Conservation (phyloP, 192 early-diverging fungal species). For the Chytriomyces confervae region DNA sequence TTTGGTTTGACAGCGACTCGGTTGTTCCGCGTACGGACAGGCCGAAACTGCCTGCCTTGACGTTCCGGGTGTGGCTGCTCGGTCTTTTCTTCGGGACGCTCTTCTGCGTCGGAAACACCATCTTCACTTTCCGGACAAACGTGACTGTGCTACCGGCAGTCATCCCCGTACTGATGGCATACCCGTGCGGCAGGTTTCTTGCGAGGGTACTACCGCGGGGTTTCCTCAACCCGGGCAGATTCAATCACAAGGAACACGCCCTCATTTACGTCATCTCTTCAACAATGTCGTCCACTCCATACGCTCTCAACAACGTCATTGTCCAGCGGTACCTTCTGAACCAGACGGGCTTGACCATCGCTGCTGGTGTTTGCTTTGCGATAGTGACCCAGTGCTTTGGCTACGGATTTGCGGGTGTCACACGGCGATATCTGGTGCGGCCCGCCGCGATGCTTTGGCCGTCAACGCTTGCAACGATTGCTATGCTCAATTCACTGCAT, state of each 20-base stretch:
- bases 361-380: background rate
- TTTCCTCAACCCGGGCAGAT: constrained; percentile 57
- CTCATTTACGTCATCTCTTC: background rate
- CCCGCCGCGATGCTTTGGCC: constrained; percentile 89
- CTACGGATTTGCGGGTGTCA: constrained; percentile 70
- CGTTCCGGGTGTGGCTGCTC: constrained; percentile 28
- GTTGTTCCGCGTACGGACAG: constrained; percentile 31
- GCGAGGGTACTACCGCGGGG: constrained; percentile 29
- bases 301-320: background rate
- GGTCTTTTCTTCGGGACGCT: constrained; percentile 29
- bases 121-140: constrained; percentile 45
- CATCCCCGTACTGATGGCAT: constrained; percentile 75
- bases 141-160: constrained; percentile 58
- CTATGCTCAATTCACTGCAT: constrained; percentile 32
- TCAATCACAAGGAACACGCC: constrained; percentile 73
- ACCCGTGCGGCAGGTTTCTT: constrained; percentile 65
- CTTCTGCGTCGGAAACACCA: constrained; percentile 29
- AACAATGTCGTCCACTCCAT: background rate
- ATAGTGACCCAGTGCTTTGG: constrained; percentile 60
- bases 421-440: constrained; percentile 79
- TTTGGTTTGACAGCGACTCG: constrained; percentile 20
- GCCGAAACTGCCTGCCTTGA: constrained; percentile 36
- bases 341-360: constrained; percentile 2
- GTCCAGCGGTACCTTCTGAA: constrained; percentile 16
- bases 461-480: constrained; percentile 61